Conservation (phyloP, 192 early-diverging fungal species). For the Dissophora ornata region DNA sequence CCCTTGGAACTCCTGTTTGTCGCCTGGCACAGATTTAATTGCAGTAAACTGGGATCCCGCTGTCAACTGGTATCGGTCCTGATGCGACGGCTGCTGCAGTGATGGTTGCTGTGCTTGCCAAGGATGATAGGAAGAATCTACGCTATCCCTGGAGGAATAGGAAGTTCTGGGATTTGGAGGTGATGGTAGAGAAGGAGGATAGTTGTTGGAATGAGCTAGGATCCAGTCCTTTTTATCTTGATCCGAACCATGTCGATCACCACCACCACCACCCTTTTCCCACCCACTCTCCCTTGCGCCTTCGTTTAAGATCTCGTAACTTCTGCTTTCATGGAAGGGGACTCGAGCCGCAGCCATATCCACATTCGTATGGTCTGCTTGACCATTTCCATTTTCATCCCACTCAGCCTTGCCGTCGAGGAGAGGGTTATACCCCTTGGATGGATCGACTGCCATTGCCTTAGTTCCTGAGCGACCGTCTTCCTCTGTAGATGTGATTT, state of each 20-base stretch:
- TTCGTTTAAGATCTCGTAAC: neutral
- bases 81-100: neutral
- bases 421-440: neutral
- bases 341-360: conserved; percentile 5
- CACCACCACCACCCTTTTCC: too few relatives aligned
- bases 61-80: neutral
- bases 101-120: neutral
- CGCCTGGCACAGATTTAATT: neutral
- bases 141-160: neutral
- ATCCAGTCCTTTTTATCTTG: conserved; percentile 18
- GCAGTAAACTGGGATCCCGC: too few relatives aligned
- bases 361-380: neutral
- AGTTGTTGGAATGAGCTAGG: neutral
- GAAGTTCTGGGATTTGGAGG: neutral
- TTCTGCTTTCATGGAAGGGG: neutral
- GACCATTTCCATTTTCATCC: neutral
- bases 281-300: neutral
- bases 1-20: neutral
- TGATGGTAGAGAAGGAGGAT: neutral
- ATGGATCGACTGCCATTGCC: neutral
- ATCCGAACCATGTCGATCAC: neutral
- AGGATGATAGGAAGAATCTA: neutral
- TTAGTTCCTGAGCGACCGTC: too few relatives aligned
- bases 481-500: neutral
- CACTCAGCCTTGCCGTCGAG: conserved; percentile 11